Base-by-base conservation (phyloP, 805 yeast genomes). In the Metschnikowia dekortorum region DNA sequence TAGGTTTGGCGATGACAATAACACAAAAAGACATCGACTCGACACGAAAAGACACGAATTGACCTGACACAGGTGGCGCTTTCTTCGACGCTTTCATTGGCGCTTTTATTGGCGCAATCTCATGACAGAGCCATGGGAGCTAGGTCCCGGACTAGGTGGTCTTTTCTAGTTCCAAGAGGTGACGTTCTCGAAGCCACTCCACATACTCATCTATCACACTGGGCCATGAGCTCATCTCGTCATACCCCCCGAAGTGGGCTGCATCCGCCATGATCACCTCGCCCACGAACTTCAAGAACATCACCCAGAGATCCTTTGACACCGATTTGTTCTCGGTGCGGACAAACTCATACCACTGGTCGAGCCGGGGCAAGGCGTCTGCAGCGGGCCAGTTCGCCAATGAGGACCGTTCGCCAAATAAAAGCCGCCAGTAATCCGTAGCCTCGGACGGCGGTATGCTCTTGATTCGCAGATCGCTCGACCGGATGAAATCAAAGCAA, bases 191-290 rank as follows among this genome's bases (percentile, higher is more conserved):
- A 56, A 74, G 70, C 60, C 75, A 75, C 55, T 86, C 95, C 22
- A 89, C 86, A 62, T 81, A 92, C 51, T 83, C 89, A 64, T 92
- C 99, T 56, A 92, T 81, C 14, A 89, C 71, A 48, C 87, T 81
- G 5, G 98, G 99, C 98, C 98, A 92, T 0, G 97, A 87, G 26
- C 86, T 90, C 57, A 80, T 78, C 55, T 85, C 94, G 58, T 86
- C 91, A 65, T 90, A 91, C 2, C 66, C 68, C 13, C 68, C 67
- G 5, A 92, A 70, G 1, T 61, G 54, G 2, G 28, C 53, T 0
- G 86, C 81, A 52, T 88, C 87, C 2, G 63, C 54, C 2, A 51
- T 41, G 1, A 80, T 66, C 52, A 75, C 75, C 52, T 79, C 79
- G 48, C 70, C 66, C 49, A 85, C 66, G 60, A 90, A 89, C 49